Conservation (phyloP, 345 rosid genomes). For the Sisymbrium altissimum region DNA sequence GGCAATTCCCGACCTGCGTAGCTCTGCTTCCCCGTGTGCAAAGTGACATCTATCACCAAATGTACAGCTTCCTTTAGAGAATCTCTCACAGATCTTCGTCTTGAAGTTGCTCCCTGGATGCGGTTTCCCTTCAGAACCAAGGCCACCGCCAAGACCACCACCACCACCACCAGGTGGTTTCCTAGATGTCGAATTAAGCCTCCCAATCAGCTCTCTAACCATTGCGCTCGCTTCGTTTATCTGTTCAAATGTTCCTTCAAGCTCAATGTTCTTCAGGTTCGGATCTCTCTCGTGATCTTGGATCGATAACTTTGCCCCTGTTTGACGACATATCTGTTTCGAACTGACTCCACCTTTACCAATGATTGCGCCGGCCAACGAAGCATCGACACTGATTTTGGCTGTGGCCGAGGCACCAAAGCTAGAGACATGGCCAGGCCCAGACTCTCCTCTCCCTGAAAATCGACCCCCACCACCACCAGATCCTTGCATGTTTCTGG, state of each 20-base stretch:
- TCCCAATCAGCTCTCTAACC: conserved; percentile 83
- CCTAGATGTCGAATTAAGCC: conserved; percentile 49
- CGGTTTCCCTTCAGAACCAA: conserved; percentile 34
- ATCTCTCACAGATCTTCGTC: conserved; percentile 84
- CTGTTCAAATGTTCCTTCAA: conserved; percentile 96
- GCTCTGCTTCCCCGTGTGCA: conserved; percentile 86
- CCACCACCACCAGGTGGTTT: conserved; percentile 31
- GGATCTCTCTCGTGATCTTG: conserved; percentile 84
- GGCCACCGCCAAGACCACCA: conserved; percentile 10
- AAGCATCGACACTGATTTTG: conserved; percentile 86
- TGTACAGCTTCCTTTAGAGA: conserved; percentile 70
- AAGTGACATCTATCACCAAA: conserved; percentile 93
- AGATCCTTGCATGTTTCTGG: conserved; percentile 56
- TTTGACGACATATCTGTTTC: conserved; percentile 78
- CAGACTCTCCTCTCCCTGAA: conserved; percentile 81
- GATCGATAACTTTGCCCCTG: conserved; percentile 89
- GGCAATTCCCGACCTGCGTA: conserved; percentile 51
- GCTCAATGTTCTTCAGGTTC: conserved; percentile 78
- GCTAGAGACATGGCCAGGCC: conserved; percentile 67
- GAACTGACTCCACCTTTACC: conserved; percentile 95
- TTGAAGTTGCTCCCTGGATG: conserved; percentile 59
- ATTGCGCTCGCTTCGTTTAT: conserved; percentile 92
- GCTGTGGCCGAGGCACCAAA: conserved; percentile 91
- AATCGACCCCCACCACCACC: conserved; percentile 80
- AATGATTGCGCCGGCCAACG: conserved; percentile 91